Conservation (phyloP, 2,329 filamentous ascomycete species). For the Fusarium nelsonii region DNA sequence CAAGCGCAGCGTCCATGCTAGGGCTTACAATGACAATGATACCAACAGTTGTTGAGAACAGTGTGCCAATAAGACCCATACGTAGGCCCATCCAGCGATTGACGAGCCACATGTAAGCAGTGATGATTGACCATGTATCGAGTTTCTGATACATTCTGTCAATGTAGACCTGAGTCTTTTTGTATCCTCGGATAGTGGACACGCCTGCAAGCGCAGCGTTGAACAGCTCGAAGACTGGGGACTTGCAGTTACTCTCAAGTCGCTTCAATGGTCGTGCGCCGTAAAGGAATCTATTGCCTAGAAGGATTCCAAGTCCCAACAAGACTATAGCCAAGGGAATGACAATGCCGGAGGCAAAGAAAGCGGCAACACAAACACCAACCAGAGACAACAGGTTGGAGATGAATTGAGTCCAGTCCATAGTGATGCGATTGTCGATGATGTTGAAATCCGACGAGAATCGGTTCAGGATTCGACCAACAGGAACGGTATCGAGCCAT, state of each 20-base stretch:
- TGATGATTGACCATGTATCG: constrained; percentile 74
- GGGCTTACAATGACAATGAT: constrained; percentile 72
- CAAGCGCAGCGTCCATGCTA: constrained; percentile 75
- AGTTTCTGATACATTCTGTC: constrained; percentile 77
- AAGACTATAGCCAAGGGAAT: constrained; percentile 72
- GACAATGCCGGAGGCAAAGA: constrained; percentile 76
- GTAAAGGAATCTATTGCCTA: constrained; percentile 73
- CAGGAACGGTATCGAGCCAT: constrained; percentile 83
- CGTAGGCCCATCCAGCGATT: constrained; percentile 83
- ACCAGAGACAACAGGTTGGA: constrained; percentile 72
- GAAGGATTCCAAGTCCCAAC: constrained; percentile 67
- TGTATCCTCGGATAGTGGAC: constrained; percentile 80
- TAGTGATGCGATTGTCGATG: constrained; percentile 75
- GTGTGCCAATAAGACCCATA: constrained; percentile 75
- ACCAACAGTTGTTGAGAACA: constrained; percentile 76
- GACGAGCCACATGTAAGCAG: constrained; percentile 77
- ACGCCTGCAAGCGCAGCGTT: constrained; percentile 79
- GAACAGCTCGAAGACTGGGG: constrained; percentile 84
- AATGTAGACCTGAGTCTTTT: constrained; percentile 74
- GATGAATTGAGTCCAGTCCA: constrained; percentile 71
- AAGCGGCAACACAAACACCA: constrained; percentile 74
- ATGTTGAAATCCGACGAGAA: constrained; percentile 83
- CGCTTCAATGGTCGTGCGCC: constrained; percentile 81
- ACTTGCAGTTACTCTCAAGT: constrained; percentile 81
- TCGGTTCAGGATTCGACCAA: constrained; percentile 81